Percentiles rank a stretch among this genome's conserved stretches.
phyloP scores from a whole-genome alignment of 306 rosid species.

The Prinsepia uniflora region DNA sequence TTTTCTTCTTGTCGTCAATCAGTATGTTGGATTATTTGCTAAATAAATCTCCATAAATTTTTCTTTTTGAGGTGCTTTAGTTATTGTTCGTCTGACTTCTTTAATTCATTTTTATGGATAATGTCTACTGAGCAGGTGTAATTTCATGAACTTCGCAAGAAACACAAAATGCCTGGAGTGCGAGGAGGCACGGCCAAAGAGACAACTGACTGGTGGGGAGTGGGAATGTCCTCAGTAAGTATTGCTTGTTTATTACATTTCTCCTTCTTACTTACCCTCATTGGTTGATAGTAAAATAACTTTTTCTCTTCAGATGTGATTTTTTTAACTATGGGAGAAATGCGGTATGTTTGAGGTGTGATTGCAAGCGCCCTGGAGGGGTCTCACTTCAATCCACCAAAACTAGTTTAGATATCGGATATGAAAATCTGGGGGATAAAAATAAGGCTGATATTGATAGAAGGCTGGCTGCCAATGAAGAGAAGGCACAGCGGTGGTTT shows the following conservation, averaged over 20 bases:
- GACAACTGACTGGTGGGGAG: slow-evolving; percentile 82
- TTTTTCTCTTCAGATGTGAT: slow-evolving; percentile 65
- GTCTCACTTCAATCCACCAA: slow-evolving; percentile 33
- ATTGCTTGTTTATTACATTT: slow-evolving; percentile 15
- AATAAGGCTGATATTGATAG: slow-evolving; percentile 40
- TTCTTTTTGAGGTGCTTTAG: background rate
- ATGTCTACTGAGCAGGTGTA: slow-evolving; percentile 62
- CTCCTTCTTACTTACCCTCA: slow-evolving; percentile 1
- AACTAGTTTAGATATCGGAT: slow-evolving; percentile 27
- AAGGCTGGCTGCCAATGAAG: slow-evolving; percentile 78
- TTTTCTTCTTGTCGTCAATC: background rate
- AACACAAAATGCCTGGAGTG: slow-evolving; percentile 84
- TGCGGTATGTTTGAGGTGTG: slow-evolving; percentile 75
- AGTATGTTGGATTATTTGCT: background rate
- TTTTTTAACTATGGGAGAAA: slow-evolving; percentile 82
- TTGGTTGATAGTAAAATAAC: slow-evolving; percentile 21
- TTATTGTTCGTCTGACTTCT: background rate
- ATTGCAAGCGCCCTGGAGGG: slow-evolving; percentile 80
- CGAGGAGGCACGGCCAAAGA: slow-evolving; percentile 81
- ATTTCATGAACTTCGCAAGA: slow-evolving; percentile 93
- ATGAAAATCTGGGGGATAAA: slow-evolving; percentile 36
- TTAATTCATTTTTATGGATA: background rate
- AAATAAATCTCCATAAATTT: background rate
- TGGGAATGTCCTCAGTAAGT: slow-evolving; percentile 99
- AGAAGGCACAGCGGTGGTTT: slow-evolving; percentile 92